Conservation (phyloP, 441 rosid species). For the Syzygium malaccense region DNA sequence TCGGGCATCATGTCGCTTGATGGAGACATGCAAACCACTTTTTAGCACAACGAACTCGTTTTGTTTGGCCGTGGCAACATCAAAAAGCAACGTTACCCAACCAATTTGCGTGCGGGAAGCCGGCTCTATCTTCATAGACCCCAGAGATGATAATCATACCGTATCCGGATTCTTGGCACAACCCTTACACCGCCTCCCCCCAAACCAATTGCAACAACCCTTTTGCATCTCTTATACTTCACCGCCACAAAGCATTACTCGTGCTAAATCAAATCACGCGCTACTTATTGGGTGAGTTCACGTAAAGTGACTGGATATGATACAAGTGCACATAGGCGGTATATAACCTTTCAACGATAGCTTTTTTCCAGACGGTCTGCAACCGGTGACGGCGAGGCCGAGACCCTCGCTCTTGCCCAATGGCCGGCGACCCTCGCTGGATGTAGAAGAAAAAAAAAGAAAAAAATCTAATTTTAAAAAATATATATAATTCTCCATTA, state of each 20-base stretch:
- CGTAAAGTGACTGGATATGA: not conserved
- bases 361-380: not conserved
- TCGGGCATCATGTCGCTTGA: not conserved
- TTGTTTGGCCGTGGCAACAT: not conserved
- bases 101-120: fast-evolving
- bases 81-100: not conserved
- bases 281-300: not conserved
- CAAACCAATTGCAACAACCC: too few species aligned
- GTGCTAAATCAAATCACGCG: not conserved
- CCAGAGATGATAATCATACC: not conserved
- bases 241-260: not conserved
- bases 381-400: too few species aligned
- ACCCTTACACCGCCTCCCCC: not conserved
- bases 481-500: too few species aligned
- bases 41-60: too few species aligned
- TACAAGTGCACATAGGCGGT: too few species aligned
- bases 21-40: not conserved
- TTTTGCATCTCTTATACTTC: not conserved
- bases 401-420: too few species aligned
- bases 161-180: not conserved
- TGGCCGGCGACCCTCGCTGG: too few species aligned
- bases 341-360: not conserved
- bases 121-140: not conserved
- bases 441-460: too few species aligned
- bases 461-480: too few species aligned